Percentiles rank a stretch among this genome's conserved stretches.
phyloP scores from a whole-genome alignment of 1,284 basidiomycete species.

The Hymenochaete sp. region DNA sequence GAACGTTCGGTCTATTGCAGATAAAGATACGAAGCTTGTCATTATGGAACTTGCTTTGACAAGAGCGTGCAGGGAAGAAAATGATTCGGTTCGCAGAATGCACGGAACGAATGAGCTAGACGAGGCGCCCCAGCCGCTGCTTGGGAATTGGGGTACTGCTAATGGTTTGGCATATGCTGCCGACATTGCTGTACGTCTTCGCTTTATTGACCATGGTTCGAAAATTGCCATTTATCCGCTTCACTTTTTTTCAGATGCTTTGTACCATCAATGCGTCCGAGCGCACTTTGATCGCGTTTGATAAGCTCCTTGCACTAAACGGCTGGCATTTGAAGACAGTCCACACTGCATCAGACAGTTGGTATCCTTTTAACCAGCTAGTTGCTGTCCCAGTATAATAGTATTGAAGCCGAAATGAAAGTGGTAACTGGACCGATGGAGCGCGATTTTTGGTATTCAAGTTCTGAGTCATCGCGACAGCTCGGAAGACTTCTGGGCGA shows the following conservation, averaged over 20 bases:
- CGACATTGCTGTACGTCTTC: constrained; percentile 17
- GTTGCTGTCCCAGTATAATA: too few relatives aligned
- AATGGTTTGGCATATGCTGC: constrained; percentile 17
- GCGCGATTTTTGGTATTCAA: too few relatives aligned
- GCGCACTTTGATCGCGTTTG: constrained; percentile 17
- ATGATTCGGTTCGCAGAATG: too few relatives aligned
- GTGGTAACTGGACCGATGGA: too few relatives aligned
- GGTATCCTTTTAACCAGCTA: too few relatives aligned
- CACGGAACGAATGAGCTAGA: neutral
- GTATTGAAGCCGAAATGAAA: too few relatives aligned
- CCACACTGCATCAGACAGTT: constrained; percentile 1
- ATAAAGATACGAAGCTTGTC: constrained; percentile 4
- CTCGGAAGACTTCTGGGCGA: too few relatives aligned
- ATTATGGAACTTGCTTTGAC: constrained; percentile 12
- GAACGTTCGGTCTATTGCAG: constrained; percentile 3
- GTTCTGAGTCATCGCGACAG: too few relatives aligned
- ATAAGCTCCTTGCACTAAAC: constrained; percentile 9
- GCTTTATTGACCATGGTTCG: too few relatives aligned
- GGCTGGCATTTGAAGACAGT: constrained; percentile 18
- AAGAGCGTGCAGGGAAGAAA: constrained; percentile 6
- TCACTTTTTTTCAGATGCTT: constrained; percentile 17
- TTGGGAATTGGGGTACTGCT: constrained; percentile 18
- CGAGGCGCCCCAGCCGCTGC: constrained; percentile 18
- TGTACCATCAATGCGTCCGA: constrained; percentile 18
- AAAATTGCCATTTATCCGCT: neutral